phyloP scores from a whole-genome alignment of 2,329 filamentous ascomycete species.

The Monilinia fructicola region DNA sequence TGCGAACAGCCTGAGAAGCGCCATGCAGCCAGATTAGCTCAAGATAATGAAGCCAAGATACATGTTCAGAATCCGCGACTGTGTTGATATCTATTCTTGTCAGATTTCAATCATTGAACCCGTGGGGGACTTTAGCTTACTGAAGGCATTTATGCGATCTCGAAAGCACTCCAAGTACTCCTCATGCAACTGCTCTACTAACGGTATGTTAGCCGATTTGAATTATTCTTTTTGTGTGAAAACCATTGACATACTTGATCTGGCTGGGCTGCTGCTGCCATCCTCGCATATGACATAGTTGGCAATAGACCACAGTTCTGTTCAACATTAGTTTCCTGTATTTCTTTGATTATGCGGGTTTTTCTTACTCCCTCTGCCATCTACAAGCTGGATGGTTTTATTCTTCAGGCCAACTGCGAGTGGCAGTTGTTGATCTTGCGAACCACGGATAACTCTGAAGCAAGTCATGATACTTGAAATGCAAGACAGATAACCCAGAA shows the following conservation, averaged over 20 bases:
- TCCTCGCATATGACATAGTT: not conserved
- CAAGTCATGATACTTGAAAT: not conserved
- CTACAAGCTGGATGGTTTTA: not conserved
- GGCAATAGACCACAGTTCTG: not conserved
- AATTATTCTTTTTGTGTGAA: not conserved
- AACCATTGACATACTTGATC: not conserved
- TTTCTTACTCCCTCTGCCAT: not conserved
- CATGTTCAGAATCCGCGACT: not conserved
- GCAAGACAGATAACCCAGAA: not conserved
- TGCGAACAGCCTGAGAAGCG: not conserved
- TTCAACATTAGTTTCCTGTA: not conserved
- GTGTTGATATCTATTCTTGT: not conserved
- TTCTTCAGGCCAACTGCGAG: not conserved
- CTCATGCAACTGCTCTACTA: not conserved
- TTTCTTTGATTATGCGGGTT: not conserved
- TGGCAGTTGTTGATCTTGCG: not conserved
- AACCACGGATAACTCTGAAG: not conserved
- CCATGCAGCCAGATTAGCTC: constrained; percentile 6
- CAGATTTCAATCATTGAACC: not conserved
- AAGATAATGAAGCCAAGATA: not conserved
- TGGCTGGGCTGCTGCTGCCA: not conserved
- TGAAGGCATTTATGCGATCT: not conserved
- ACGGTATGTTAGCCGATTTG: not conserved
- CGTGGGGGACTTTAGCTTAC: not conserved
- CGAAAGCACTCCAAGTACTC: constrained; percentile 11